Base-by-base conservation (phyloP, 1,284 basidiomycete genomes). In the Sanghuangporus baumii region DNA sequence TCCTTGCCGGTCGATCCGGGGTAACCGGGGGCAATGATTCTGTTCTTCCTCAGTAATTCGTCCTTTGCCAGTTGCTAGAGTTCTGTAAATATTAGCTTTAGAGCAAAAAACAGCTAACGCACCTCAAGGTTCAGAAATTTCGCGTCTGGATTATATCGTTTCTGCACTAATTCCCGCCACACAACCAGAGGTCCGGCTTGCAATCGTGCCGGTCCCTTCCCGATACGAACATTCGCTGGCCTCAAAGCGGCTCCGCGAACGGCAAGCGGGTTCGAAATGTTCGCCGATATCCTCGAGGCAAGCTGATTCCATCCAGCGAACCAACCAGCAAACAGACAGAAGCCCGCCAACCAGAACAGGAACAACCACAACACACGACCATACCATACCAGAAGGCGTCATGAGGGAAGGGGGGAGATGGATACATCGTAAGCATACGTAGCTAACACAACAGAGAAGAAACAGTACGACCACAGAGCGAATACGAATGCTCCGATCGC, bases 51-150 rank as follows among this genome's bases (percentile, higher is more conserved):
- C 63, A 95, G 76, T 52, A 87, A 75, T 47, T 87, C 83, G 71
- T 96, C 93, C 37, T 89, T 84, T 55, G 81, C 75, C 80, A 95
- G 82, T 59, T 76, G 74, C 79, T 83, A 65, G 14, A 46, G 16
- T 7, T n/a, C 20, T 16, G 16, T 46, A 16, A 48, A 23, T 63
- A 59, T 38, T 37, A 48, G n/a, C 9, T 51, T 38, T 61, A 41
- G 3, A 31, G 62, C 61, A 67, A 18, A 61, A 65, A 48, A 36
- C 36, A 65, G 38, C 14, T 12, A 5, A 73, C 84, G 73, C 71
- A 91, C 89, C 78, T 91, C 90, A 58, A 94, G 84, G 71, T 94
- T 92, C 57, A 94, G 79, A 72, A 88, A 92, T 66, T 81, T 81
- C 2, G 78, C 73, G 50, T 89, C 83, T 4, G 85, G 71, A 72